Evolutionary conservation across 352 stramenopile species (phyloP).

Genomic region (Phytophthora foliorum): DNA sequence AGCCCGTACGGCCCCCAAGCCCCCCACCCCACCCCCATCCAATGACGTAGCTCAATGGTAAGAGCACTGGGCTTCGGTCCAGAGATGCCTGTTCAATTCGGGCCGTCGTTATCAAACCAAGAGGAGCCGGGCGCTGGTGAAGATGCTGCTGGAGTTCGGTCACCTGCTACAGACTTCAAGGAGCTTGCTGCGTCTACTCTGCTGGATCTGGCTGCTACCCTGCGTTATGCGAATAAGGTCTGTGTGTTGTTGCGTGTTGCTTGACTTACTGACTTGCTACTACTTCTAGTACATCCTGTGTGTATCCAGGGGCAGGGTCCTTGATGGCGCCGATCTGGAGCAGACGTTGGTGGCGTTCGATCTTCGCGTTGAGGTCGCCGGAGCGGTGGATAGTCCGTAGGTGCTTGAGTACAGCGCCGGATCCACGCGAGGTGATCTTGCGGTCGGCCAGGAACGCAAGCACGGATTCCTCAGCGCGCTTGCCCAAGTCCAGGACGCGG

Average conservation of each 20-base stretch:
- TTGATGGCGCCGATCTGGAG: background rate
- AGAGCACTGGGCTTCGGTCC: background rate
- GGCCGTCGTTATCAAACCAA: background rate
- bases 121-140: background rate
- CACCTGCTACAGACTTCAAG: too few relatives aligned
- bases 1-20: background rate
- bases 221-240: background rate
- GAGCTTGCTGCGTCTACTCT: background rate
- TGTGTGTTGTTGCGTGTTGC: background rate
- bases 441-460: constrained; percentile 5
- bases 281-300: background rate
- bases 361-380: background rate
- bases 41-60: background rate
- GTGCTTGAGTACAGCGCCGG: constrained; percentile 18
- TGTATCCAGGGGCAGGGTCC: background rate
- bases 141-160: background rate
- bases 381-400: constrained; percentile 2
- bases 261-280: background rate
- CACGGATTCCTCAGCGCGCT: constrained; percentile 1
- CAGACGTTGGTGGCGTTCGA: background rate
- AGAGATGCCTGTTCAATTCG: background rate
- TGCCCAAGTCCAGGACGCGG: constrained; percentile 5
- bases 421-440: constrained; percentile 7
- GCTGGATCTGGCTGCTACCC: background rate
- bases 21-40: background rate